Conservation (phyloP, 2,329 filamentous ascomycete genomes). For the Ceratocystis lukuohia region DNA sequence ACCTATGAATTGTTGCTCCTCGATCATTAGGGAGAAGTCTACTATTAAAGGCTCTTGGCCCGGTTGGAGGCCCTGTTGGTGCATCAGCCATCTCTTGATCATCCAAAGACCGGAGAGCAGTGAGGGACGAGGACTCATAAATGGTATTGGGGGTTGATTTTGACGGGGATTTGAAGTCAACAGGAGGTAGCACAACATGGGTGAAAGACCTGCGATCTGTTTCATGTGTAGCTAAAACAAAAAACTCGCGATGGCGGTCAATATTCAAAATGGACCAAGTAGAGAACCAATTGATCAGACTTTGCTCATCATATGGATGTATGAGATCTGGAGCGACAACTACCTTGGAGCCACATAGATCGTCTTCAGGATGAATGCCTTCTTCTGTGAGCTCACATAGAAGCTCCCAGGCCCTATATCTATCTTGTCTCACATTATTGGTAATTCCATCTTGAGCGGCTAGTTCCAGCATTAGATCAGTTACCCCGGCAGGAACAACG, state of each 20-base stretch:
- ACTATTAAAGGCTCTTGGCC: neutral
- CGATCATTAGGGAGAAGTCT: neutral
- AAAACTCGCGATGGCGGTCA: slow-evolving; percentile 41
- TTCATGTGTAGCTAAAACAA: slow-evolving; percentile 38
- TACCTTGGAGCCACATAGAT: neutral
- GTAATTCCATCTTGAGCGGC: neutral
- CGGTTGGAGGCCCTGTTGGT: neutral
- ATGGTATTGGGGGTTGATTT: slow-evolving; percentile 29
- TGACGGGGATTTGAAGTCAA: slow-evolving; percentile 27
- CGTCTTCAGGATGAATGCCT: neutral
- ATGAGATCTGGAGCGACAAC: slow-evolving; percentile 33
- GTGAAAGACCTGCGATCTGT: slow-evolving; percentile 18
- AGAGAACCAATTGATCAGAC: slow-evolving; percentile 49
- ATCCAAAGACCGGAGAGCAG: neutral
- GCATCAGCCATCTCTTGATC: neutral
- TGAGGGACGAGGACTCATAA: neutral
- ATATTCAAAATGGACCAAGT: slow-evolving; percentile 41
- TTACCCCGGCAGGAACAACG: neutral
- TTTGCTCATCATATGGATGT: slow-evolving; percentile 47
- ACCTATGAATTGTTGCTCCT: neutral
- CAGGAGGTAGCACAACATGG: slow-evolving; percentile 13
- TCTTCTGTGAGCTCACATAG: slow-evolving; percentile 4
- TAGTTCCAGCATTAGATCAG: neutral
- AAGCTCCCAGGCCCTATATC: slow-evolving; percentile 1
- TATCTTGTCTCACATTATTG: neutral